Evolutionary conservation across 371 early-diverging fungal genomes (phyloP).

Genomic region (Agmasoma carcini): DNA sequence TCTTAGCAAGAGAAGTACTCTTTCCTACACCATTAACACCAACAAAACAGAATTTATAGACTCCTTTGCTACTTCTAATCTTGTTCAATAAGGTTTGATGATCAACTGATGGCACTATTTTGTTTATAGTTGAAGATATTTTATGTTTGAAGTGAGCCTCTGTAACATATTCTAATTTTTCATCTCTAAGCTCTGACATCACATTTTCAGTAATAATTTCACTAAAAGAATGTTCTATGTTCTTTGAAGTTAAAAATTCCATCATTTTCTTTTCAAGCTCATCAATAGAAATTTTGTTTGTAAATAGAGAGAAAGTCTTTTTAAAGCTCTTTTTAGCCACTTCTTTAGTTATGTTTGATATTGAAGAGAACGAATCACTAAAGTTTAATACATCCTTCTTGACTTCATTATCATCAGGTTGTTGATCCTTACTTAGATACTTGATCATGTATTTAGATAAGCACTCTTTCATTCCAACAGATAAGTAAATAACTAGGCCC

Average conservation of each 20-base stretch:
- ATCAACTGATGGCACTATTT: conserved; percentile 73
- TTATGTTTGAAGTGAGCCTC: conserved; percentile 55
- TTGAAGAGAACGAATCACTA: conserved; percentile 6
- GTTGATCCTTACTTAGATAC: conserved; percentile 9
- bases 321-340: conserved; percentile 6
- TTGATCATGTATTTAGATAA: conserved; percentile 1
- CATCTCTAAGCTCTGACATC: conserved; percentile 24
- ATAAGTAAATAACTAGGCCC: conserved; percentile 33
- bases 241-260: conserved; percentile 47
- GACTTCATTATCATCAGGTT: conserved; percentile 7
- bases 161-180: conserved; percentile 17
- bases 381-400: conserved; percentile 19
- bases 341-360: neutral
- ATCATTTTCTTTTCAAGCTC: conserved; percentile 39
- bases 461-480: neutral
- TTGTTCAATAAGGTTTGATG: conserved; percentile 81
- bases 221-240: conserved; percentile 39
- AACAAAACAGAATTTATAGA: conserved; percentile 77
- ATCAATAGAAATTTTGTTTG: conserved; percentile 24
- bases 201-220: conserved; percentile 39
- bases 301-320: conserved; percentile 38
- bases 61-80: conserved; percentile 63
- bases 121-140: conserved; percentile 64
- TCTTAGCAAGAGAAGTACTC: conserved; percentile 87
- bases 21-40: conserved; percentile 97